Evolutionary conservation across 2,329 filamentous ascomycete species (phyloP).

Genomic region (Clonostachys chloroleuca): DNA sequence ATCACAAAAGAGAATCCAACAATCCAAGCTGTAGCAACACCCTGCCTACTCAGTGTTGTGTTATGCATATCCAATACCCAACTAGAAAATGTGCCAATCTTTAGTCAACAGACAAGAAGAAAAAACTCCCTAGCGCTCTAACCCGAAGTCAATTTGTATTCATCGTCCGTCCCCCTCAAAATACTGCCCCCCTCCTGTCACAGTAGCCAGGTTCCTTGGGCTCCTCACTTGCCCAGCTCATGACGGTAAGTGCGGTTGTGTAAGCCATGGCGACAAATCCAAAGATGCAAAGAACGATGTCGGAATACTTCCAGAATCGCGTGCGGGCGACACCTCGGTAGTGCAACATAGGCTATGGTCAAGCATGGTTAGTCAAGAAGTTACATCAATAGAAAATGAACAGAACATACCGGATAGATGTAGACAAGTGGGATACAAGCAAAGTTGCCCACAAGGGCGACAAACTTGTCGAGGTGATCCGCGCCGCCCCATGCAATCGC

Average conservation of each 20-base stretch:
- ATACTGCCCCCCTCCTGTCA: slow-evolving; percentile 26
- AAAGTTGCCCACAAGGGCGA: slow-evolving; percentile 93
- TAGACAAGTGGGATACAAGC: slow-evolving; percentile 96
- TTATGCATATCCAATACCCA: too few species aligned
- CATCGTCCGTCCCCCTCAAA: not conserved
- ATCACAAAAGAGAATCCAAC: too few species aligned
- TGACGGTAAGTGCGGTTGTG: slow-evolving; percentile 80
- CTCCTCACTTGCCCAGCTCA: slow-evolving; percentile 72
- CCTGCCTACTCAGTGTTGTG: too few species aligned
- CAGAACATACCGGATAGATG: slow-evolving; percentile 82
- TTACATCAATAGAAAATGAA: not conserved
- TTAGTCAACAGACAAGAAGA: too few species aligned
- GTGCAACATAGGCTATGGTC: slow-evolving; percentile 76
- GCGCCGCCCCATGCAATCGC: slow-evolving; percentile 89
- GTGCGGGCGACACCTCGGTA: slow-evolving; percentile 73
- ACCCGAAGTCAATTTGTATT: too few species aligned
- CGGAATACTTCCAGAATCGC: slow-evolving; percentile 61
- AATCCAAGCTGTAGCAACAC: too few species aligned
- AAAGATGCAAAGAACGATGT: slow-evolving; percentile 75
- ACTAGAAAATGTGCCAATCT: too few species aligned
- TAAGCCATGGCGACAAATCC: slow-evolving; percentile 87
- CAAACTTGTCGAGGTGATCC: slow-evolving; percentile 94
- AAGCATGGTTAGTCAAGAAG: not conserved
- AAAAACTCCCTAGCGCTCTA: too few species aligned
- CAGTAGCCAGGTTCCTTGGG: slow-evolving; percentile 49